These are phyloP conservation scores for Rosa persica DNA, from an alignment of 306 rosid genomes.

Conservation along the genomic window DNA sequence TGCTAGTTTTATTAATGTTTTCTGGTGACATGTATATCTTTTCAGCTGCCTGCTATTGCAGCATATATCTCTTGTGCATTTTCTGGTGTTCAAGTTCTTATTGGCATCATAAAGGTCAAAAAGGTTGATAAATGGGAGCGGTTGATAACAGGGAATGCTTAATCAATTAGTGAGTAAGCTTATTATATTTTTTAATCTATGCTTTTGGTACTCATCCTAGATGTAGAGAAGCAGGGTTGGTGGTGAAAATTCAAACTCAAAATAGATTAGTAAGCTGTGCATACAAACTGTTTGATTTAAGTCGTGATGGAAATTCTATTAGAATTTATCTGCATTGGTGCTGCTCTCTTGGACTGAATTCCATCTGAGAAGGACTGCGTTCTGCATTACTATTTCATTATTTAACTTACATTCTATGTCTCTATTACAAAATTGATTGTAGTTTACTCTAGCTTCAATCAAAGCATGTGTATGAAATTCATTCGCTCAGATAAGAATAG, in stretches of 20 bases:
- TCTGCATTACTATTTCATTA: too few relatives aligned
- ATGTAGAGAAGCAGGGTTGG: conserved; percentile 20
- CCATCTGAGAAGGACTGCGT: too few relatives aligned
- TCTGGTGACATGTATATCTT: conserved; percentile 10
- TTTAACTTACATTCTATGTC: too few relatives aligned
- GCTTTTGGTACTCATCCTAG: conserved; percentile 3
- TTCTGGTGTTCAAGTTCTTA: conserved; percentile 80
- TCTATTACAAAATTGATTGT: too few relatives aligned
- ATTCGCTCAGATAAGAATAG: too few relatives aligned
- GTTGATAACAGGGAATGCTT: conserved; percentile 89
- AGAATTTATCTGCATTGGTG: too few relatives aligned
- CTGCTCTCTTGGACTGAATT: too few relatives aligned
- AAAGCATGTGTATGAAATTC: too few relatives aligned
- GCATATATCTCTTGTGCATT: conserved; percentile 73
- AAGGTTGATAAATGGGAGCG: conserved; percentile 84
- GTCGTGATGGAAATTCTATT: too few relatives aligned
- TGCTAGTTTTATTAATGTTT: not conserved
- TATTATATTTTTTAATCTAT: conserved; percentile 5
- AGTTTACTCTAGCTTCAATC: too few relatives aligned
- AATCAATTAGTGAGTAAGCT: conserved; percentile 52
- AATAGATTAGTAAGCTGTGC: not conserved
- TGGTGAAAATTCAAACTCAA: not conserved
- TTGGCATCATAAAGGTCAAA: conserved; percentile 82
- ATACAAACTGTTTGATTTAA: not conserved
- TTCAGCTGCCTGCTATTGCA: conserved; percentile 77